Conservation (phyloP, 1,284 basidiomycete genomes). For the Baeospora myosura region DNA sequence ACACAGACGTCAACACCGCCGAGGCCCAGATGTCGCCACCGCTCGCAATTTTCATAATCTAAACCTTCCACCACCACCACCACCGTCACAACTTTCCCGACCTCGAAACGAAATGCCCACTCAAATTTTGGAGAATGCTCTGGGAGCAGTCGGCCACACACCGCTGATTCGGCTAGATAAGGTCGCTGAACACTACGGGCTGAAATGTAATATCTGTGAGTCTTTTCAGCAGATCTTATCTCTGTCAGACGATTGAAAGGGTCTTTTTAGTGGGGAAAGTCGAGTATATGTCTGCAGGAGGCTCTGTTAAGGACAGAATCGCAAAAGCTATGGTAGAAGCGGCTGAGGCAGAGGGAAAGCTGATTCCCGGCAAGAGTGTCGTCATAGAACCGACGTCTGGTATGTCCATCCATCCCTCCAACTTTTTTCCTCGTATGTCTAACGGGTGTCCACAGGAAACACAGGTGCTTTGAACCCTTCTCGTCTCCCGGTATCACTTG, state of each 20-base stretch:
- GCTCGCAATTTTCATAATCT: too few species aligned
- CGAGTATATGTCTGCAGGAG: slow-evolving; percentile 88
- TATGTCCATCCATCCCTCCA: too few species aligned
- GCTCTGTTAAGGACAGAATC: slow-evolving; percentile 93
- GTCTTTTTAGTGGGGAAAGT: slow-evolving; percentile 72
- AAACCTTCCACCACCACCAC: background rate
- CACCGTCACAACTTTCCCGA: slow-evolving; percentile 6
- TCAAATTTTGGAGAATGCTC: slow-evolving; percentile 66
- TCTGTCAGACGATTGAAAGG: background rate
- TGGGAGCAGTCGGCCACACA: slow-evolving; percentile 85
- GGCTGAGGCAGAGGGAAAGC: slow-evolving; percentile 81
- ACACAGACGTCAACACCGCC: too few species aligned
- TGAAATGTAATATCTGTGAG: slow-evolving; percentile 89
- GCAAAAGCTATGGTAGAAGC: slow-evolving; percentile 95
- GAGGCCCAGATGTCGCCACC: too few species aligned
- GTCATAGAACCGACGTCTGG: slow-evolving; percentile 92
- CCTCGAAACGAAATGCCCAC: too few species aligned
- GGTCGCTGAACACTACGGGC: slow-evolving; percentile 65
- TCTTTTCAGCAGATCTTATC: slow-evolving; percentile 11
- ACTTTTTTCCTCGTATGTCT: too few species aligned
- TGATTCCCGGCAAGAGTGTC: slow-evolving; percentile 84
- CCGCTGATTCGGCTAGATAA: slow-evolving; percentile 85
- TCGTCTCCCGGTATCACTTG: too few species aligned
- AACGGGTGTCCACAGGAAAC: too few species aligned
- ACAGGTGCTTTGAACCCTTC: slow-evolving; percentile 51